These are phyloP conservation scores for Fagopyrum homotropicum DNA, from an alignment of 148 eudicot genomes.

Conservation along the genomic window DNA sequence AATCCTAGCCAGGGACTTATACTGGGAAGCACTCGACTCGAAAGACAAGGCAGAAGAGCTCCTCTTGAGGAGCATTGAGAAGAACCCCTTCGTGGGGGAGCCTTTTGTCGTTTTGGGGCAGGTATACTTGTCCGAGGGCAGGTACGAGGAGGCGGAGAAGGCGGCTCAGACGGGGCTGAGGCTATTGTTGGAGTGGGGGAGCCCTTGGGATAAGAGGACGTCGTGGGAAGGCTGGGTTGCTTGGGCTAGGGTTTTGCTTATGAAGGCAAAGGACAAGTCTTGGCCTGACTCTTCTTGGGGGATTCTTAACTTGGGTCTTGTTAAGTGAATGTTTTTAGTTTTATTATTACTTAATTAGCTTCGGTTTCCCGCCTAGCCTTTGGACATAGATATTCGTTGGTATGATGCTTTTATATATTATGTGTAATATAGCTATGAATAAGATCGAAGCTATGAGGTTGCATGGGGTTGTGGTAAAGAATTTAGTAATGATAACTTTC, in stretches of 20 bases:
- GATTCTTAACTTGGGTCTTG: slow-evolving; percentile 82
- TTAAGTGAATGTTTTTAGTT: slow-evolving; percentile 20
- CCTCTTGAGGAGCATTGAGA: slow-evolving; percentile 44
- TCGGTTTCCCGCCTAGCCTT: not conserved
- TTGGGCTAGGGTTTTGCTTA: slow-evolving; percentile 76
- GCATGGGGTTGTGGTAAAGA: no score
- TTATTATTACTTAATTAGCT: not conserved
- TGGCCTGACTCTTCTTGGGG: slow-evolving; percentile 90
- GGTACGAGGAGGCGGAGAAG: slow-evolving; percentile 64
- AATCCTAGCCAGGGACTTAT: slow-evolving; percentile 59
- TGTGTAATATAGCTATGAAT: no score
- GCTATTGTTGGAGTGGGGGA: slow-evolving; percentile 75
- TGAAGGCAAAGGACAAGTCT: slow-evolving; percentile 69
- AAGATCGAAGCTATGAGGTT: no score
- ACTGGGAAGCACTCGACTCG: slow-evolving; percentile 74
- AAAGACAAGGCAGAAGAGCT: slow-evolving; percentile 43
- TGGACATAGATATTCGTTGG: not conserved
- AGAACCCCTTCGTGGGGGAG: slow-evolving; percentile 86
- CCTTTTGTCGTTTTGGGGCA: slow-evolving; percentile 71
- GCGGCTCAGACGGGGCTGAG: slow-evolving; percentile 55
- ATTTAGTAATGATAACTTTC: no score
- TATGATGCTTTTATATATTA: no score
- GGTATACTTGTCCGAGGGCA: slow-evolving; percentile 45
- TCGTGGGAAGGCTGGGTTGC: slow-evolving; percentile 99
- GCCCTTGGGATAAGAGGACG: slow-evolving; percentile 96